Base-by-base conservation (phyloP, 2,329 filamentous ascomycete genomes). In the Colletotrichum plurivorum region DNA sequence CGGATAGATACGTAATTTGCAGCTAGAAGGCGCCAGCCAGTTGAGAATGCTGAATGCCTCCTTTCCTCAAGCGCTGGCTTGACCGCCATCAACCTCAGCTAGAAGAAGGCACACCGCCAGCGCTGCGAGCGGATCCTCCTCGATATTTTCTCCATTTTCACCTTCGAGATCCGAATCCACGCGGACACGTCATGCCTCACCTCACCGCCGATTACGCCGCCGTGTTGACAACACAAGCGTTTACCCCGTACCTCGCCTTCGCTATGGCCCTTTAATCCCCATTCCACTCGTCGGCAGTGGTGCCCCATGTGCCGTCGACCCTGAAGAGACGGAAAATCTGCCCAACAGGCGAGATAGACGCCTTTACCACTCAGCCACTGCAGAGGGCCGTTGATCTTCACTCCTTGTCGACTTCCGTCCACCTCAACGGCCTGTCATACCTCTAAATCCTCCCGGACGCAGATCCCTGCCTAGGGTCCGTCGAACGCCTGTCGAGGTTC, bases 401-500 rank as follows among this genome's bases (percentile, higher is more conserved):
- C 7, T 18, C 36, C 58, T 52, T 53, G 36, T 53, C 18, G n/a
- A 27, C n/a, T 36, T 52, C 18, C 20, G 48, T 41, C 20, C 13
- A 39, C 4, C 18, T n/a, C 9, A 15, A 7, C 16, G 27, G 54
- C 43, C 20, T 46, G 69, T 71, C 55, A 60, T 60, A 64, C 46
- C 48, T 57, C 31, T 64, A 69, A 64, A 53, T 46, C 55, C 55
- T 60, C 43, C 66, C 58, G 53, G 54, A 36, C n/a, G 36, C 27
- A 20, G 3, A 56, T 53, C 52, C 57, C 39, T 57, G 52, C 39
- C 22, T 6, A 39, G 41, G 18, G 2, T 18, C n/a, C 22, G 16
- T 70, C 16, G 71, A 72, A n/a, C 31, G 36, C 25, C 20, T 5
- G 18, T 60, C 16, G 22, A 16, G 16, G 9, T 54, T 13, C 15